Evolutionary conservation across 139 green algal genomes (phyloP), one percentile per base, ranked within the genome.

Genomic region (Pseudopediastrum boryanum): DNA sequence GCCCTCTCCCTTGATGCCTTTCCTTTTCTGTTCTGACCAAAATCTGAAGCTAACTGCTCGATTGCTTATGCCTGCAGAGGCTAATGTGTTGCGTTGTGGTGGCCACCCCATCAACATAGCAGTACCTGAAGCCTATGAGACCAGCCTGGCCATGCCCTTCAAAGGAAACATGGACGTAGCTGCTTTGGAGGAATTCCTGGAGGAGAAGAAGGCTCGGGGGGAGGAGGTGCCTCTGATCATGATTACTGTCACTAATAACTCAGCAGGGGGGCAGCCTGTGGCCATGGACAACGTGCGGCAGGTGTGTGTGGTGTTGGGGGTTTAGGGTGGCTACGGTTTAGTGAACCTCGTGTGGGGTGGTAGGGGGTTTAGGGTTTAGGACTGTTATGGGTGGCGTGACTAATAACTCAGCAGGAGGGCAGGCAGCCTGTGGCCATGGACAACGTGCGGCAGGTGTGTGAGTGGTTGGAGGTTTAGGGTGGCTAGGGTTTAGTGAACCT

Each of bases 201-300:
- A 42, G 6, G 74, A 56, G 19, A 81, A 81, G 74, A 63, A 63
- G 0, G 16, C n/a, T 9, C n/a, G n/a, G n/a, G n/a, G n/a, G n/a
- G 62, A 52, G 0, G 51, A 56, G 25, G 51, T 81, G 3, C 74
- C 74, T 1, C 44, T 81, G 19, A 52, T 81, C 19, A 81, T 82
- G 65, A 77, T 82, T 8, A 82, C 76, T 36, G 76, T 82, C 9
- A 82, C 76, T 19, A 82, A 82, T 52, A 82, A 82, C 76, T 77
- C 52, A 46, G 76, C 65, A 38, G 76, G 76, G 46, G 76, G 76
- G 1, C 76, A 82, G 76, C 76, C 76, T 2, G 76, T 82, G 35
- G 59, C 46, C 29, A 82, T 82, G 76, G 76, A 70, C 31, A 82
- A 82, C 38, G 66, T 77, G 31, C 65, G 65, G 1, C 41, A 76